These are phyloP conservation scores for Pythium aristosporum DNA, from an alignment of 352 stramenopile genomes.

Conservation along the genomic window DNA sequence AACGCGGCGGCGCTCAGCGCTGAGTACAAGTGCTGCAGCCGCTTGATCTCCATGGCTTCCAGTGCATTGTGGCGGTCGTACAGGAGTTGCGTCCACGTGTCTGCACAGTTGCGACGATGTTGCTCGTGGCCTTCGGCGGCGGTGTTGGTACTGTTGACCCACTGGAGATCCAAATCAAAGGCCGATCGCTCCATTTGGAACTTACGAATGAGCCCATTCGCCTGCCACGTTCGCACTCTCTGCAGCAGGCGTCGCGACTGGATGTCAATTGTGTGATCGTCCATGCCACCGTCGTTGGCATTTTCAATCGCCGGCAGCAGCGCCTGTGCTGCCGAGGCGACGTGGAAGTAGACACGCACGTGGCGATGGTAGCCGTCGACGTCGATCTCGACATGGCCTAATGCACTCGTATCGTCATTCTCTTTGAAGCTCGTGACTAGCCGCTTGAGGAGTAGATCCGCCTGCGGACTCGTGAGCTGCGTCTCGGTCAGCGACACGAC, in stretches of 20 bases:
- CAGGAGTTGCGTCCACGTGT: constrained; percentile 40
- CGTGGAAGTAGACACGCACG: constrained; percentile 51
- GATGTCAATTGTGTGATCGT: constrained; percentile 25
- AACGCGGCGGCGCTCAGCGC: constrained; percentile 33
- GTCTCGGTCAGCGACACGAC: constrained; percentile 54
- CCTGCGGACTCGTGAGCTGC: constrained; percentile 38
- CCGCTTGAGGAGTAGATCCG: constrained; percentile 36
- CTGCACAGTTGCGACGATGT: constrained; percentile 23
- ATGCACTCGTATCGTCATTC: background rate
- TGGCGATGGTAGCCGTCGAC: constrained; percentile 68
- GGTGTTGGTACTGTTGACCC: background rate
- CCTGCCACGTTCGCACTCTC: constrained; percentile 45
- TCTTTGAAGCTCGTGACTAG: constrained; percentile 27
- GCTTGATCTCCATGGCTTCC: constrained; percentile 54
- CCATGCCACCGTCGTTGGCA: background rate
- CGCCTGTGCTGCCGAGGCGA: constrained; percentile 42
- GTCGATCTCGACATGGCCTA: constrained; percentile 34
- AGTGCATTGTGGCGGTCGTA: constrained; percentile 61
- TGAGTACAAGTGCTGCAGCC: constrained; percentile 55
- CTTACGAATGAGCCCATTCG: constrained; percentile 54
- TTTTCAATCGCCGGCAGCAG: constrained; percentile 3
- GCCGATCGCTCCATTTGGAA: constrained; percentile 50
- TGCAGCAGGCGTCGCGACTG: constrained; percentile 53
- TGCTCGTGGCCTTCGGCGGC: background rate
- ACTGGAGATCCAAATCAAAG: constrained; percentile 54